Evolutionary conservation across 805 yeast species (phyloP), one percentile per base, ranked within the genome.

Genomic region (Lipomyces starkeyi): DNA sequence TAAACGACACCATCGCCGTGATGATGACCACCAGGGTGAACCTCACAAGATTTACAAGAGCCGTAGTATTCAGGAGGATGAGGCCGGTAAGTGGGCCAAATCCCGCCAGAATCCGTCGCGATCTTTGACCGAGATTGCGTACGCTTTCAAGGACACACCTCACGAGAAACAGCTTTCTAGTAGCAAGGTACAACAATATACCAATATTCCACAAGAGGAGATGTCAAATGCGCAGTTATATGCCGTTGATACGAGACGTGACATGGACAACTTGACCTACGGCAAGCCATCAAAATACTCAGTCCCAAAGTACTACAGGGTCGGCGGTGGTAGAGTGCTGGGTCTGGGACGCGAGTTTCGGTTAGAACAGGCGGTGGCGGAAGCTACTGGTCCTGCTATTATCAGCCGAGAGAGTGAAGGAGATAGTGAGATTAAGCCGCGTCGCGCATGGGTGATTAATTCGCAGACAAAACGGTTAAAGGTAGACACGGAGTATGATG

Each of bases 301-400:
- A 6, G 40, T 58, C 20, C 72, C 72, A 14, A 22, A 43, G 8
- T 69, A 29, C 59, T 43, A 54, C 32, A 62, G 71, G 6, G 14
- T 54, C 20, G 70, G 71, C 27, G 20, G 58, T n/a, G 68, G 70
- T 5, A 37, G 57, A 11, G 68, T 69, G 14, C 29, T 69, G 5
- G 72, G 72, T 8, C 61, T 69, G 11, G 40, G 47, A 1, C 37
- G 35, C 2, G 52, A 65, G 27, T 58, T 58, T 54, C 57, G 63
- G 40, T 53, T 53, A 27, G 56, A 53, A 22, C 17, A 14, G 7
- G 8, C 9, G 22, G 20, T 5, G n/a, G 20, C n/a, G 4, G 56
- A 25, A 22, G 22, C 2, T 22, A 9, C 25, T 27, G 47, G 27
- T 37, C 27, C 35, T 7, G 56, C 29, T 17, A 20, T 22, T 32